Evolutionary conservation across 2,329 filamentous ascomycete genomes (phyloP), one percentile per base, ranked within the genome.

Genomic region (Fusarium nygamai): DNA sequence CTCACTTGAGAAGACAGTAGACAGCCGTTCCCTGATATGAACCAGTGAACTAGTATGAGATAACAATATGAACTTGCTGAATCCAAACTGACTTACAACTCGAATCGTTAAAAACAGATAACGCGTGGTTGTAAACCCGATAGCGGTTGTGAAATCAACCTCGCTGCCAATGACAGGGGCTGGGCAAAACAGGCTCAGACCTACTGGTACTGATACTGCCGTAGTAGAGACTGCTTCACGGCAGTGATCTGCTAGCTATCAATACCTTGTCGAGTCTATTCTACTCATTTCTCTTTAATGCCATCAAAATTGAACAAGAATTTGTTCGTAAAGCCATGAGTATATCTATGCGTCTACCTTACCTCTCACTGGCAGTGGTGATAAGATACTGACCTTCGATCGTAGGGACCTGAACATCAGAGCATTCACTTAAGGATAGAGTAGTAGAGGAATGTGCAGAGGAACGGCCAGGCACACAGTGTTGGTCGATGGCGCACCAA

Each of bases 401-500:
- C 27, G 24, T 19, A 33, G 22, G 39, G 19, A 54, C n/a, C 22
- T 36, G 36, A 31, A 33, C 11, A 44, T 51, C 24, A 41, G 57
- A 39, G 33, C 57, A 53, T 71, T 61, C 56, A 67, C 66, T 46
- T 47, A 41, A 54, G 51, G 20, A 44, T 38, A 46, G 13, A 53
- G n/a, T 36, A n/a, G 29, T 22, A 56, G 50, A 63, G 29, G 53
- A 19, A 56, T 44, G 56, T 64, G 63, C 27, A 67, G 38, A 54
- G 51, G 48, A 39, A 48, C 24, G 63, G 71, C 71, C 71, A 74
- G 71, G 71, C 71, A 74, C 71, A 68, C 48, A 29, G 50, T 57
- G 67, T 64, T 72, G 68, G 63, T 48, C 56, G 41, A 62, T 62
- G 51, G 38, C 51, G 56, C 51, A 67, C 56, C 59, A 74, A 60